Evolutionary conservation across 169 alveolate species (phyloP).

Genomic region (Amoebophrya sp.): DNA sequence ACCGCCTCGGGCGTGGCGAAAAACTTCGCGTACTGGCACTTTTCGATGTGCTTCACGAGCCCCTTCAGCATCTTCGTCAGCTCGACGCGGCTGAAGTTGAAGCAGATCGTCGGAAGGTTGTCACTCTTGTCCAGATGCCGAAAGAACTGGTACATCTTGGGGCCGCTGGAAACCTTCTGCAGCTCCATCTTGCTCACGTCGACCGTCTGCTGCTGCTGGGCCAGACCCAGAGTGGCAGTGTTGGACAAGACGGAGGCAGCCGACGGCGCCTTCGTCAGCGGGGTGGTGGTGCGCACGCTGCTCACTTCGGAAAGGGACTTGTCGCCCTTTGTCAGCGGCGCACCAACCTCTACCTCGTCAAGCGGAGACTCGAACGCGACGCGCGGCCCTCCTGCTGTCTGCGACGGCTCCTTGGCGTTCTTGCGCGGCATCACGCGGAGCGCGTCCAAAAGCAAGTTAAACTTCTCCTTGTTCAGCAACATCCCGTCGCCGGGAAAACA

Average conservation of each 20-base stretch:
- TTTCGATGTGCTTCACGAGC: constrained; percentile 40
- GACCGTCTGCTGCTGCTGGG: no score
- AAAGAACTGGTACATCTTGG: constrained; percentile 36
- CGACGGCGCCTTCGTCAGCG: no score
- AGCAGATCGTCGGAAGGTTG: constrained; percentile 67
- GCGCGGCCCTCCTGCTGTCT: no score
- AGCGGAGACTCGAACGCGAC: no score
- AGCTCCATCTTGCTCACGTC: background rate
- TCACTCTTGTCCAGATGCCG: constrained; percentile 50
- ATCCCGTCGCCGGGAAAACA: background rate
- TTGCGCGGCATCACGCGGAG: background rate
- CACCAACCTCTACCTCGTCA: no score
- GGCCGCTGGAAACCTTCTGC: background rate
- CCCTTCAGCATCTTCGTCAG: constrained; percentile 57
- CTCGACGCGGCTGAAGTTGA: constrained; percentile 46
- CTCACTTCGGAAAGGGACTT: no score
- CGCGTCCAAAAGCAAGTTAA: background rate
- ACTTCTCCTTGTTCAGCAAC: background rate
- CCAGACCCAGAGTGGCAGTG: no score
- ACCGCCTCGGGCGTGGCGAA: constrained; percentile 61
- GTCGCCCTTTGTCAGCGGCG: no score
- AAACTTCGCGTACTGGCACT: constrained; percentile 65
- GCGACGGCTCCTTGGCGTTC: background rate
- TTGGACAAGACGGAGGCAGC: no score
- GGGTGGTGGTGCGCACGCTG: no score